A percentile compares a stretch with the other conserved stretches of the same genome.
These are phyloP conservation scores for Staphylotrichum tortipilum DNA, from an alignment of 495 filamentous ascomycete genomes.

Conservation along the genomic window DNA sequence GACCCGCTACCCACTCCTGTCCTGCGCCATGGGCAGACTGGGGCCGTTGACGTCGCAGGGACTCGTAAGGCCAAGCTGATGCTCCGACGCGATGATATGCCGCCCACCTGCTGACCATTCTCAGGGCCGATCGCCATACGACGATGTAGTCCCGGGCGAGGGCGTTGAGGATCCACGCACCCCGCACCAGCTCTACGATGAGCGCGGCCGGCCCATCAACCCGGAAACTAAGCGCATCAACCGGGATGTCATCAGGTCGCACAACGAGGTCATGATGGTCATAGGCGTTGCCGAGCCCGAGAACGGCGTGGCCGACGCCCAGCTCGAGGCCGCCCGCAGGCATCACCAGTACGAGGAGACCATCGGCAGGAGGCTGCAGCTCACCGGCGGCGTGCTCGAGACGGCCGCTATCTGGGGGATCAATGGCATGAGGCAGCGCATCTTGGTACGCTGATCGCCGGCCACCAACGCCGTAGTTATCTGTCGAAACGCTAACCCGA, in stretches of 20 bases:
- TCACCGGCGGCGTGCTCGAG: slow-evolving; percentile 29
- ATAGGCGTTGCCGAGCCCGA: slow-evolving; percentile 47
- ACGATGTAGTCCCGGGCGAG: slow-evolving; percentile 46
- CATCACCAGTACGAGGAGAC: slow-evolving; percentile 32
- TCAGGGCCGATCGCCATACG: slow-evolving; percentile 66
- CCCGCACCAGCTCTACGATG: slow-evolving; percentile 55
- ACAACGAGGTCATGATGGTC: slow-evolving; percentile 51
- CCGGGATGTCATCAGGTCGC: slow-evolving; percentile 42
- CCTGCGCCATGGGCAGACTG: slow-evolving; percentile 37
- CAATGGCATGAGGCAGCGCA: slow-evolving; percentile 41
- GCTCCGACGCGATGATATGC: background rate
- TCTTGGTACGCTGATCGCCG: slow-evolving; percentile 32
- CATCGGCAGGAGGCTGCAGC: slow-evolving; percentile 31
- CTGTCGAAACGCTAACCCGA: too few species aligned
- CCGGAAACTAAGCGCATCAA: slow-evolving; percentile 44
- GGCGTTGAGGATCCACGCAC: slow-evolving; percentile 39
- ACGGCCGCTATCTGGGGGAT: slow-evolving; percentile 45
- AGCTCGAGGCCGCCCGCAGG: slow-evolving; percentile 18
- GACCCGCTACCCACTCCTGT: too few species aligned
- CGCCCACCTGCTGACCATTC: background rate
- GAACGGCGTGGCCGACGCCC: slow-evolving; percentile 19
- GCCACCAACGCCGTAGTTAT: too few species aligned
- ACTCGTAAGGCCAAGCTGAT: slow-evolving; percentile 26
- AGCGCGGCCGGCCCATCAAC: slow-evolving; percentile 61
- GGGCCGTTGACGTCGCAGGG: slow-evolving; percentile 44